phyloP scores from a whole-genome alignment of 2,329 filamentous ascomycete species.

The Trichoderma semiorbis region DNA sequence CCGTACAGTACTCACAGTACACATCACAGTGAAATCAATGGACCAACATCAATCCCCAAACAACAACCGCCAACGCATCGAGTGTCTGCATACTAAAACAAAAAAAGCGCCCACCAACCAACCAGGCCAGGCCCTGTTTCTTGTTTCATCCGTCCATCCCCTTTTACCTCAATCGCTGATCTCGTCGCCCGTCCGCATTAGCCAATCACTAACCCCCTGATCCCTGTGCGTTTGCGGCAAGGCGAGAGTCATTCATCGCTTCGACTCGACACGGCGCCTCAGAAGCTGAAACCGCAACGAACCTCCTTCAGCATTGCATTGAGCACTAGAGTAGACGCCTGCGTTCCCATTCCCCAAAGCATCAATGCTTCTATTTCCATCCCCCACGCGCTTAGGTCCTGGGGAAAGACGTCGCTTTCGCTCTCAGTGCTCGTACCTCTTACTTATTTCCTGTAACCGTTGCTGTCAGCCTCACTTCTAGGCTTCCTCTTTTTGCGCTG shows the following conservation, averaged over 20 bases:
- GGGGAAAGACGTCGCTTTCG: neutral
- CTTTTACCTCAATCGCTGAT: neutral
- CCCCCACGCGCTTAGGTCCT: neutral
- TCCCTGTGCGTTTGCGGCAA: constrained; percentile 1
- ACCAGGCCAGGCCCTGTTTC: neutral
- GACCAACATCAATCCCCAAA: neutral
- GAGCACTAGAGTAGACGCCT: neutral
- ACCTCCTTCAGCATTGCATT: neutral
- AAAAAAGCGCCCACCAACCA: neutral
- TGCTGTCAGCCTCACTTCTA: constrained; percentile 1
- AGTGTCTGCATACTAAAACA: neutral
- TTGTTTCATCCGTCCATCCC: constrained; percentile 6
- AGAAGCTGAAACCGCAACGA: constrained; percentile 8
- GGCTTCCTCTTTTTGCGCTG: neutral
- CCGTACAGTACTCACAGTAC: too few relatives aligned
- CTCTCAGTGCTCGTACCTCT: neutral
- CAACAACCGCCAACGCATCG: neutral
- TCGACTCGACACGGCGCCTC: constrained; percentile 6
- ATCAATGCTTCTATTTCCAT: neutral
- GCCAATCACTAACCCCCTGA: constrained; percentile 9
- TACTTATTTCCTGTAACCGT: neutral
- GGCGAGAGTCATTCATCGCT: constrained; percentile 10
- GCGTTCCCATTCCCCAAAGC: neutral
- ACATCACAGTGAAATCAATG: neutral
- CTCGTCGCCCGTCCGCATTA: neutral